phyloP scores from a whole-genome alignment of 257 asterid species.

The Petunia axillaris region DNA sequence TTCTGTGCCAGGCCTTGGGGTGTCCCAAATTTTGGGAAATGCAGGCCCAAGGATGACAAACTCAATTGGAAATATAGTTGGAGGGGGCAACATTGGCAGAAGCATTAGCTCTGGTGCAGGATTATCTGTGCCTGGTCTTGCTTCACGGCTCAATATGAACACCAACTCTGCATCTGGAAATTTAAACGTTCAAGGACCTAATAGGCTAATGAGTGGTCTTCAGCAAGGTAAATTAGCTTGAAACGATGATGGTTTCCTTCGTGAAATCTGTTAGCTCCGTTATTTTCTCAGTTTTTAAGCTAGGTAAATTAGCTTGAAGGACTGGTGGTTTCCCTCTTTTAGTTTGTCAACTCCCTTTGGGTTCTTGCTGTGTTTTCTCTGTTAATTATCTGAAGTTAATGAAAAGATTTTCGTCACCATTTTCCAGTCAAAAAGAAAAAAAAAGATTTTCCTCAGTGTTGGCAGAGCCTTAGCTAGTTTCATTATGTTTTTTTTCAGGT shows the following conservation, averaged over 20 bases:
- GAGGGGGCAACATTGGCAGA: slow-evolving; percentile 66
- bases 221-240: slow-evolving; percentile 22
- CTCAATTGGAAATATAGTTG: slow-evolving; percentile 66
- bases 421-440: no score
- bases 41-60: slow-evolving; percentile 62
- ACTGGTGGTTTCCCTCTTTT: background rate
- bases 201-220: slow-evolving; percentile 27
- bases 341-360: background rate
- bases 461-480: background rate
- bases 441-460: background rate
- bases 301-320: background rate
- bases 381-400: background rate
- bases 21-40: slow-evolving; percentile 68
- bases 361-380: slow-evolving; percentile 7
- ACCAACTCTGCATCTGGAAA: slow-evolving; percentile 38
- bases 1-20: slow-evolving; percentile 59
- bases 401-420: background rate
- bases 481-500: slow-evolving; percentile 4
- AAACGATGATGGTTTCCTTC: background rate
- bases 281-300: slow-evolving; percentile 6
- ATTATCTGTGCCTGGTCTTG: slow-evolving; percentile 67
- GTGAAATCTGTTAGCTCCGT: slow-evolving; percentile 3
- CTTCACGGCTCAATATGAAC: slow-evolving; percentile 74
- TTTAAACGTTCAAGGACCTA: slow-evolving; percentile 23
- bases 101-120: slow-evolving; percentile 65